Base-by-base conservation (phyloP, 148 eudicot genomes). In the Camellia granthamiana region DNA sequence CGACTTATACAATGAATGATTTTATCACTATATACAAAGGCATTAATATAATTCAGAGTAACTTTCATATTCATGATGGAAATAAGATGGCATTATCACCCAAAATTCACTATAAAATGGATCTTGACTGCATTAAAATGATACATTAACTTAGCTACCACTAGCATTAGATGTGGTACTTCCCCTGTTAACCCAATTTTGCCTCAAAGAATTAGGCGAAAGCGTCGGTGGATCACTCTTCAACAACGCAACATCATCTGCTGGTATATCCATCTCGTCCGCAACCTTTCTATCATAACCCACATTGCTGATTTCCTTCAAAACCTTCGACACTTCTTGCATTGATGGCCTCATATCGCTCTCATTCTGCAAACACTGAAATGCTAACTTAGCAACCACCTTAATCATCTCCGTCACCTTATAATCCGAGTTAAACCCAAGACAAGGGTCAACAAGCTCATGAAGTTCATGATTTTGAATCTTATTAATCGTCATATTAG, bases 321-420 rank as follows among this genome's bases (percentile, higher is more conserved):
- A 30, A 74, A 75, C 30, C 46, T 67, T 58, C 54, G 82, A 38
- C 13, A 88, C 90, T 12, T 80, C 78, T 41, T 75, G 69, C 88
- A 88, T 88, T 0, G 83, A 69, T 7, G 90, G 90, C 60, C 90
- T 75, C 62, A 75, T 38, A 3, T 84, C 85, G 58, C 78, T 81
- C 1, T 80, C 84, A 49, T 16, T 49, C 52, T 88, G 87, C 18
- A 88, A 68, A 67, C 90, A 88, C 21, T 64, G 87, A 55, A 82
- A 82, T 1, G 87, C 80, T 15, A 88, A 72, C 70, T 86, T 84
- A 1, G 90, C 88, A 23, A 84, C 84, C 4, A 9, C 77, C 2
- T 46, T 61, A 0, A 88, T 65, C 80, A 77, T 80, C 41, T 67
- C 77, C 78, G 42, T 80, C 54, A 75, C 82, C 79, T 51, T 77